Percentiles rank a stretch among this genome's conserved stretches.
Conservation (phyloP, 2,329 filamentous ascomycete genomes). For the Phyllachora maydis region DNA sequence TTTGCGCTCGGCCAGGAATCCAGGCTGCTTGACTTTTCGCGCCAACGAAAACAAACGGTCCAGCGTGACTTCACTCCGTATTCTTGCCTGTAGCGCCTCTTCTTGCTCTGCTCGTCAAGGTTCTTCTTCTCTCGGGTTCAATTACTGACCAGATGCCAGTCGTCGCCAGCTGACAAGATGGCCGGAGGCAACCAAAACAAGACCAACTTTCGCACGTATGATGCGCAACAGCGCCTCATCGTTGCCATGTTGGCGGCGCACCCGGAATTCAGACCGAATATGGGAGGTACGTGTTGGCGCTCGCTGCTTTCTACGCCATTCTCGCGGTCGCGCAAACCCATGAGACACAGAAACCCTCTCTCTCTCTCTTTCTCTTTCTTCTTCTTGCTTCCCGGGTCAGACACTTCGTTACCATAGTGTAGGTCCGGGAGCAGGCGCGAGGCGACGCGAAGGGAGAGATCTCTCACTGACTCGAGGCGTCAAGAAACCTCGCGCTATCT, state of each 20-base stretch:
- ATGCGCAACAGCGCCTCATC: constrained; percentile 36
- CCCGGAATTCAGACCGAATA: constrained; percentile 32
- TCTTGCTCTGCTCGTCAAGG: constrained; percentile 1
- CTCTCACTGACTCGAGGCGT: constrained; percentile 16
- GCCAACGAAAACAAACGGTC: no score
- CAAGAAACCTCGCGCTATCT: constrained; percentile 21
- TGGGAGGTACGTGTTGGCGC: constrained; percentile 27
- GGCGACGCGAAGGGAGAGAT: background rate
- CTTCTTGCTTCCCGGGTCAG: background rate
- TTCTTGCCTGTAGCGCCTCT: no score
- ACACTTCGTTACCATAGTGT: background rate
- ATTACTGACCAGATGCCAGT: no score
- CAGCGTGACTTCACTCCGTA: no score
- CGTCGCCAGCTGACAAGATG: no score
- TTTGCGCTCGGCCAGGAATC: no score
- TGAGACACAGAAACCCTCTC: background rate
- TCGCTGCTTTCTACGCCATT: background rate
- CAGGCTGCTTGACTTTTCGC: no score
- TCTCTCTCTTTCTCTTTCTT: constrained; percentile 2
- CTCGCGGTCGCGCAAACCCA: no score
- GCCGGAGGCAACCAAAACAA: no score
- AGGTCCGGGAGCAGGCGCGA: background rate
- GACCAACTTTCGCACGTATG: constrained; percentile 38
- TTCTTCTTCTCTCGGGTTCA: constrained; percentile 1
- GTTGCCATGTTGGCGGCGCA: constrained; percentile 39